phyloP scores from a whole-genome alignment of 2,329 filamentous ascomycete genomes.

The Trichophyton rubrum region DNA sequence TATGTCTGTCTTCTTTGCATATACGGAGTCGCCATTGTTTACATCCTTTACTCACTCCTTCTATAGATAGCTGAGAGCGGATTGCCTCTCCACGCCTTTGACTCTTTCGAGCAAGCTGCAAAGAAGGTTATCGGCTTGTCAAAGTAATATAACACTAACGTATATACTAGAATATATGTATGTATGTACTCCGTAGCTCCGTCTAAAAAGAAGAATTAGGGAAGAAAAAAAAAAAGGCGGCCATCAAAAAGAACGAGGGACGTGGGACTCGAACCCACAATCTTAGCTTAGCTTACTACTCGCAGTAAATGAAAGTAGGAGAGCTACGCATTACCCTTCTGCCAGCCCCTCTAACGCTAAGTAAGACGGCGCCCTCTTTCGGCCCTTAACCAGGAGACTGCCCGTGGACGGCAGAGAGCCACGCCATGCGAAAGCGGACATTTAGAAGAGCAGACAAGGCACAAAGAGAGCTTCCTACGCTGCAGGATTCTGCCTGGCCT shows the following conservation, averaged over 20 bases:
- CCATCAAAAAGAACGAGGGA: constrained; percentile 9
- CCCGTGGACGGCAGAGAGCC: neutral
- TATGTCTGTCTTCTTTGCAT: constrained; percentile 20
- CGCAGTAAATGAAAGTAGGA: constrained; percentile 11
- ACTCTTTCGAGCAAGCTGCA: constrained; percentile 62
- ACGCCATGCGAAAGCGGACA: neutral
- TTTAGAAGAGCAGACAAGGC: neutral
- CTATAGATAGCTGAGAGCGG: constrained; percentile 51
- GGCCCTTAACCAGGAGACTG: neutral
- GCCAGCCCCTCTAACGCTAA: constrained; percentile 12
- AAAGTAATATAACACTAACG: neutral
- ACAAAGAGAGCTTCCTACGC: neutral
- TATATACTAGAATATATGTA: neutral
- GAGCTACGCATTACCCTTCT: constrained; percentile 16
- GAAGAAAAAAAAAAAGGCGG: neutral
- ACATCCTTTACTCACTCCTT: neutral
- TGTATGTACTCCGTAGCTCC: neutral
- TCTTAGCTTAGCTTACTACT: constrained; percentile 12
- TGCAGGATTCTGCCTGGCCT: too few relatives aligned
- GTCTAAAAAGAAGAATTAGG: neutral
- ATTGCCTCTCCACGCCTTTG: constrained; percentile 56
- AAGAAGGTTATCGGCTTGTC: constrained; percentile 52
- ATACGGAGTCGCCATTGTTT: neutral
- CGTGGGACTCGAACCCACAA: constrained; percentile 16
- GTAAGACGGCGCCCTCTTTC: neutral